phyloP scores from a whole-genome alignment of 208 protist species.

The Leishmania turanica region DNA sequence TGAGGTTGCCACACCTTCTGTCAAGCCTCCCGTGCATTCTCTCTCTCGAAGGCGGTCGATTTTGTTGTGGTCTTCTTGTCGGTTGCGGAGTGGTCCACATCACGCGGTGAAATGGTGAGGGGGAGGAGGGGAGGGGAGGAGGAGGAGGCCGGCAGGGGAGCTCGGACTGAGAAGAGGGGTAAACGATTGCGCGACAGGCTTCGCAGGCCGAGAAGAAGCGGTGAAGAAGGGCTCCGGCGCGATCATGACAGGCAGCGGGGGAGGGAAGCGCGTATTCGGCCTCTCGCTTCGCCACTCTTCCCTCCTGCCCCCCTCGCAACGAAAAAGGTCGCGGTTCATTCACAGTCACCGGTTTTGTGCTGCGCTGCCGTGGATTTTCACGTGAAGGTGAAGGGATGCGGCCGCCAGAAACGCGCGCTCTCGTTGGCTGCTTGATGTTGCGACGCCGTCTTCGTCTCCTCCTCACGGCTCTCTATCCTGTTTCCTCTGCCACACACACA shows the following conservation, averaged over 20 bases:
- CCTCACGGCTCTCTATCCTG: background rate
- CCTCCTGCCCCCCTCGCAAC: too few species aligned
- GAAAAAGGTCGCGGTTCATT: too few species aligned
- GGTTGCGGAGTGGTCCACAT: background rate
- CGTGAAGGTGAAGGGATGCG: too few species aligned
- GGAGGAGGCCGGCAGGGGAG: background rate
- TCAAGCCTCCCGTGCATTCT: background rate
- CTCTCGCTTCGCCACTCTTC: too few species aligned
- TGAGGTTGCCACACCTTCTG: background rate
- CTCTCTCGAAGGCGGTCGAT: too few species aligned
- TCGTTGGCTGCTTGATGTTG: background rate
- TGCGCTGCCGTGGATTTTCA: too few species aligned
- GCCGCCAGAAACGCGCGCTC: background rate
- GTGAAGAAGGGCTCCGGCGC: too few species aligned
- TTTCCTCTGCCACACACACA: background rate
- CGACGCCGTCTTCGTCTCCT: background rate
- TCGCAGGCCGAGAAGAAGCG: background rate
- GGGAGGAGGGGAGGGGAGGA: too few species aligned
- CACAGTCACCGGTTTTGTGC: too few species aligned
- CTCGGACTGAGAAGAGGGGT: background rate
- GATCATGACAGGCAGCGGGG: too few species aligned
- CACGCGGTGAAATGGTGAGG: background rate
- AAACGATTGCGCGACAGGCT: background rate
- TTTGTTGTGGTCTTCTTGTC: background rate
- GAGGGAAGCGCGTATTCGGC: too few species aligned